A percentile compares a stretch with the other conserved stretches of the same genome.
phyloP scores from a whole-genome alignment of 1,284 basidiomycete genomes.

The Ustilago loliicola region DNA sequence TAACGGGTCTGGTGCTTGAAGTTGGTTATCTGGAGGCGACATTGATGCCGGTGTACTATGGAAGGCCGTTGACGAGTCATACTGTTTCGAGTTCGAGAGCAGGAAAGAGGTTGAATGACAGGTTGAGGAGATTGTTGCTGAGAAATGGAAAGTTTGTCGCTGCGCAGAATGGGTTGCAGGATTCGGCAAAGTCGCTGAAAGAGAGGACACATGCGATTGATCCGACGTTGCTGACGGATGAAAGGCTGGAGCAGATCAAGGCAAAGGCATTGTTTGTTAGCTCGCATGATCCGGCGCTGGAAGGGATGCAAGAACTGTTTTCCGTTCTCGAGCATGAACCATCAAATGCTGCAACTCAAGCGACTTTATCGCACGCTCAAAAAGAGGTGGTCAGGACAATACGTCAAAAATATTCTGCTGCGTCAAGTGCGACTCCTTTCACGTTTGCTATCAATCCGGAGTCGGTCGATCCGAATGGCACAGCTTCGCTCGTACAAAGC shows the following conservation, averaged over 20 bases:
- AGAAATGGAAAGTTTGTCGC: conserved; percentile 45
- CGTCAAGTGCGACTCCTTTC: conserved; percentile 39
- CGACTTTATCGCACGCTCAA: neutral
- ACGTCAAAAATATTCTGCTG: conserved; percentile 16
- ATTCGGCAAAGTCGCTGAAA: conserved; percentile 20
- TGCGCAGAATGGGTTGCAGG: conserved; percentile 39
- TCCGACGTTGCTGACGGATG: conserved; percentile 38
- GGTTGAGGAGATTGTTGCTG: conserved; percentile 46
- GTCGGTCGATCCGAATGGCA: conserved; percentile 30
- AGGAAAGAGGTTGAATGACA: conserved; percentile 33
- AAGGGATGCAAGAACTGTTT: conserved; percentile 27
- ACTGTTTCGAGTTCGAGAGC: conserved; percentile 48
- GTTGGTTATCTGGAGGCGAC: conserved; percentile 90
- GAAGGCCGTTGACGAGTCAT: conserved; percentile 45
- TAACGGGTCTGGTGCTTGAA: conserved; percentile 92
- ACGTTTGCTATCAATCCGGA: conserved; percentile 29
- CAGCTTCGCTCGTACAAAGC: conserved; percentile 39
- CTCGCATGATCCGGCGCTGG: conserved; percentile 17
- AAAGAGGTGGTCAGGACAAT: conserved; percentile 3
- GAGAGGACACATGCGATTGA: conserved; percentile 30
- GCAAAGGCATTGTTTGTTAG: conserved; percentile 60
- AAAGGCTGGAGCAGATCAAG: conserved; percentile 59
- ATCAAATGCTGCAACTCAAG: neutral
- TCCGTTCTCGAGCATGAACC: conserved; percentile 20
- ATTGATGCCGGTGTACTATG: conserved; percentile 78